These are phyloP conservation scores for Forsythia suspensa DNA, from an alignment of 257 asterid genomes.

Conservation along the genomic window DNA sequence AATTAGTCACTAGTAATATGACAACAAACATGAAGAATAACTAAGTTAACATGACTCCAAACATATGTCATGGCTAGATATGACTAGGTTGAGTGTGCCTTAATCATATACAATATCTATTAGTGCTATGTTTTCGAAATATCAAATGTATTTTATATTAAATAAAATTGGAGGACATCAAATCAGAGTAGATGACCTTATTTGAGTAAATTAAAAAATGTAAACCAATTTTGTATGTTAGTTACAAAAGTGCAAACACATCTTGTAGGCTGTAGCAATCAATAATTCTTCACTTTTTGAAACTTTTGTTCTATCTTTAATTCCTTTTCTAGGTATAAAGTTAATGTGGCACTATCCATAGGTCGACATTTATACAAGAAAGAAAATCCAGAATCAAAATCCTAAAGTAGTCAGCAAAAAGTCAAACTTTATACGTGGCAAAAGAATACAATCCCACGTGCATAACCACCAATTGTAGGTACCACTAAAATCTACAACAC, in stretches of 20 bases:
- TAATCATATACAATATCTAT: too few relatives aligned
- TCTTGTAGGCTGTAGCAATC: background rate
- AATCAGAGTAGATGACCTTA: too few relatives aligned
- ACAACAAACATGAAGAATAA: too few relatives aligned
- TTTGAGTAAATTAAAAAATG: too few relatives aligned
- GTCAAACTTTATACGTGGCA: constrained; percentile 30
- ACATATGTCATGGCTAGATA: too few relatives aligned
- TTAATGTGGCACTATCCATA: background rate
- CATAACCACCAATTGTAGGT: constrained; percentile 2
- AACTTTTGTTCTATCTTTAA: background rate
- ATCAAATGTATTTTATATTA: too few relatives aligned
- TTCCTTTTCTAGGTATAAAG: background rate
- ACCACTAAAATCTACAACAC: background rate
- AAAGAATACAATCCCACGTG: constrained; percentile 10
- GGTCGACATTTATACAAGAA: background rate
- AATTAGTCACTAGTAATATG: too few relatives aligned
- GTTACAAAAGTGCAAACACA: background rate
- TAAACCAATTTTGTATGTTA: too few relatives aligned
- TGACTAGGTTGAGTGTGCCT: too few relatives aligned
- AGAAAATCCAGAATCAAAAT: background rate
- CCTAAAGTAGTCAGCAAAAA: constrained; percentile 17
- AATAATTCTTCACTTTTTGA: background rate
- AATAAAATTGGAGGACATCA: too few relatives aligned
- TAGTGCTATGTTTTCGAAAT: too few relatives aligned
- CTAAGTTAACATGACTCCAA: too few relatives aligned